These are phyloP conservation scores for Taxillus chinensis DNA, from an alignment of 164 flowering plant genomes.

Conservation along the genomic window DNA sequence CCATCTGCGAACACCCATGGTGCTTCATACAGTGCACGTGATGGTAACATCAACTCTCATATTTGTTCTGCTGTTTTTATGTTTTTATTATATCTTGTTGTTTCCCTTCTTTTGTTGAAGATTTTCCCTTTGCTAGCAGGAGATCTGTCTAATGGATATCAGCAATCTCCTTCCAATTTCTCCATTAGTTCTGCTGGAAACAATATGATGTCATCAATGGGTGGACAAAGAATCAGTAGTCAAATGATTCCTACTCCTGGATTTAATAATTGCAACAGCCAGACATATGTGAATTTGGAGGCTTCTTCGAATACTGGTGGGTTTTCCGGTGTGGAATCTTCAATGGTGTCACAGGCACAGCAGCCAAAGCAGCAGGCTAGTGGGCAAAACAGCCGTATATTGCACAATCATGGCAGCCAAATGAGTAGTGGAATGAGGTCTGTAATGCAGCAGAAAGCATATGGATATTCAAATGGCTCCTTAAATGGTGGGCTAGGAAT, in stretches of 20 bases:
- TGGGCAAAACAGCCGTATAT: slow-evolving; percentile 63
- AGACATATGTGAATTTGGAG: slow-evolving; percentile 46
- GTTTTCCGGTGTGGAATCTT: slow-evolving; percentile 54
- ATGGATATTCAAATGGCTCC: slow-evolving; percentile 55
- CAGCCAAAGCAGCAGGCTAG: slow-evolving; percentile 56
- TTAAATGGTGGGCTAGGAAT: slow-evolving; percentile 56
- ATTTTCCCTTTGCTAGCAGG: slow-evolving; percentile 36
- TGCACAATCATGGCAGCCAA: slow-evolving; percentile 67
- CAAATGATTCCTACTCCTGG: slow-evolving; percentile 99
- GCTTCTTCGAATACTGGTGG: slow-evolving; percentile 42
- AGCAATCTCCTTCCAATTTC: slow-evolving; percentile 44
- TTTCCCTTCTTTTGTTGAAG: not conserved
- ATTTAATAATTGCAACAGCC: slow-evolving; percentile 36
- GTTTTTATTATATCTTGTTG: not conserved
- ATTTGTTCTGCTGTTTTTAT: not conserved
- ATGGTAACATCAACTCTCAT: slow-evolving; percentile 31
- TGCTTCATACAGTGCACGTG: slow-evolving; percentile 42
- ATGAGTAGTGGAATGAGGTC: slow-evolving; percentile 62
- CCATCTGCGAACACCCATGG: slow-evolving; percentile 34
- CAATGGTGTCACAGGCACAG: slow-evolving; percentile 44
- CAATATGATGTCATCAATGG: slow-evolving; percentile 40
- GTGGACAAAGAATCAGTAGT: slow-evolving; percentile 43
- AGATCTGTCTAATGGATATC: slow-evolving; percentile 62
- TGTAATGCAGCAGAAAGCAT: slow-evolving; percentile 53
- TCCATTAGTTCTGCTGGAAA: slow-evolving; percentile 44